Percentiles rank a stretch among this genome's conserved stretches.
Conservation (phyloP, 306 rosid species). For the Pyrus communis region DNA sequence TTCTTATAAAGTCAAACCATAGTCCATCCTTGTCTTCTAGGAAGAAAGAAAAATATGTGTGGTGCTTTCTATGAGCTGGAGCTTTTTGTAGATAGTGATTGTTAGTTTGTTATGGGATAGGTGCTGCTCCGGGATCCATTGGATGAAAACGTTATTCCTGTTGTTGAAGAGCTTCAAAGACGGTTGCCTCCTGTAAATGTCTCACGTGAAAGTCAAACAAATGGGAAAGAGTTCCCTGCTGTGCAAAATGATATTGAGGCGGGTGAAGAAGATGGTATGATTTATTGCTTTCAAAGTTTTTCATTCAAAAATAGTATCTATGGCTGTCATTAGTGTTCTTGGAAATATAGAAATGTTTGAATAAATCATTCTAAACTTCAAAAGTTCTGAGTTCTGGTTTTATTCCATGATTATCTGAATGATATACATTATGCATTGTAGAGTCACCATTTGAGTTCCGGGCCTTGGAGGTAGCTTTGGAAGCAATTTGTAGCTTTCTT, state of each 20-base stretch:
- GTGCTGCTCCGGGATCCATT: conserved; percentile 79
- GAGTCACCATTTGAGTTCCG: conserved; percentile 98
- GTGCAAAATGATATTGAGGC: conserved; percentile 52
- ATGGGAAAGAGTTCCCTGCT: conserved; percentile 37
- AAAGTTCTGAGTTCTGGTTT: conserved; percentile 4
- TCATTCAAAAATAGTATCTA: not conserved
- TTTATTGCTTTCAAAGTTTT: conserved; percentile 1
- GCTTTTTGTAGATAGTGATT: conserved; percentile 5
- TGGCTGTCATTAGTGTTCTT: not conserved
- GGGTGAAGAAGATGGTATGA: conserved; percentile 79
- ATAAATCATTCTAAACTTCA: not conserved
- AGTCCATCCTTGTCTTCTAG: not conserved
- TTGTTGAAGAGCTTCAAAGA: conserved; percentile 83
- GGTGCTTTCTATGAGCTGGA: not conserved
- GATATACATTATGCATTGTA: conserved; percentile 39
- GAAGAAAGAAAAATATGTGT: not conserved
- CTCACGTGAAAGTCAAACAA: conserved; percentile 1
- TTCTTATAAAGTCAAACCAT: not conserved
- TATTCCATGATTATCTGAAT: conserved; percentile 18
- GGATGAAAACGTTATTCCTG: conserved; percentile 76
- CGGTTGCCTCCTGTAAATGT: conserved; percentile 52
- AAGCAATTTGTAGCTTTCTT: conserved; percentile 93
- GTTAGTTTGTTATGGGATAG: conserved; percentile 30
- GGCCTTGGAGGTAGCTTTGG: conserved; percentile 91
- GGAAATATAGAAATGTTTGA: conserved; percentile 11